phyloP scores from a whole-genome alignment of 306 rosid genomes.

The Potentilla sterilis region DNA sequence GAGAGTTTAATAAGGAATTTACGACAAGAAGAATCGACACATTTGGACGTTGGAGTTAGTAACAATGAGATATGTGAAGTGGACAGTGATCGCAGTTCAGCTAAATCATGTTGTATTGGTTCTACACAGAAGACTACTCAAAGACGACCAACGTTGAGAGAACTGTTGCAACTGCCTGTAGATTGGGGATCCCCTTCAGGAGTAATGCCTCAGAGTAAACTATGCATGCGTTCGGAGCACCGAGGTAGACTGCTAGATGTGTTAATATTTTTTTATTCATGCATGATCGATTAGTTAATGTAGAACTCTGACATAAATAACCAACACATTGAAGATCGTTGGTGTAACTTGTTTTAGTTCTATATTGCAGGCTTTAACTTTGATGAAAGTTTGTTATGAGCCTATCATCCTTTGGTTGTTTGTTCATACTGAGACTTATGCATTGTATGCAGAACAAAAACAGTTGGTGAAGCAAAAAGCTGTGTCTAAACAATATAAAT shows the following conservation, averaged over 20 bases:
- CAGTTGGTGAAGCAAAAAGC: neutral
- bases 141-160: neutral
- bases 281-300: neutral
- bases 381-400: neutral
- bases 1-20: neutral
- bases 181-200: neutral
- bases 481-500: neutral
- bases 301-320: neutral
- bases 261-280: neutral
- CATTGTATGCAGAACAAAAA: neutral
- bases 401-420: neutral
- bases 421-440: neutral
- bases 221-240: neutral
- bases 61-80: neutral
- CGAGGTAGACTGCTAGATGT: neutral
- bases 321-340: too few relatives aligned
- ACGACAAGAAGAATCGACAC: neutral
- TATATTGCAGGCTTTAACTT: neutral
- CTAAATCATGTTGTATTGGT: neutral
- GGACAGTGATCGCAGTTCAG: neutral
- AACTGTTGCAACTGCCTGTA: neutral
- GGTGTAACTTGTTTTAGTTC: neutral
- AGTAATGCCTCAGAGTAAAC: neutral
- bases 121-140: neutral
- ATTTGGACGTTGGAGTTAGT: neutral